Percentiles rank a stretch among this genome's conserved stretches.
These are phyloP conservation scores for Penicillium brasilianum DNA, from an alignment of 2,329 filamentous ascomycete species.

Conservation along the genomic window DNA sequence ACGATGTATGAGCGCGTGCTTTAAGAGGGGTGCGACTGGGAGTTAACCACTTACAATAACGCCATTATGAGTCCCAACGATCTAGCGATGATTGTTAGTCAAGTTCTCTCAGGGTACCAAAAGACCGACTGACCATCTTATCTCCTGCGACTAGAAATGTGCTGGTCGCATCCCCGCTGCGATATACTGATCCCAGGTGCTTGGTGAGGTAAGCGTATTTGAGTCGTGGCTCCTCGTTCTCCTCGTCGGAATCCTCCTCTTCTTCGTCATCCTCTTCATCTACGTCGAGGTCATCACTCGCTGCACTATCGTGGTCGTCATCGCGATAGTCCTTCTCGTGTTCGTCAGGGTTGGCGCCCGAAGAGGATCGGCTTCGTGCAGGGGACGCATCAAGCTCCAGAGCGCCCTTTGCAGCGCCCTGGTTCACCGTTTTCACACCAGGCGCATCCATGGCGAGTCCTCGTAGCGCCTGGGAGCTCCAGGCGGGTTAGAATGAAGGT, in stretches of 20 bases:
- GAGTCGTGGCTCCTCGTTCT: constrained; percentile 90
- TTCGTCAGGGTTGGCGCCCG: constrained; percentile 21
- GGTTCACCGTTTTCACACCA: constrained; percentile 38
- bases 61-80: constrained; percentile 93
- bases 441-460: constrained; percentile 47
- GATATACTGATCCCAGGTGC: constrained; percentile 79
- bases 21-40: constrained; percentile 1
- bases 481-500: constrained; percentile 24
- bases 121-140: constrained; percentile 74
- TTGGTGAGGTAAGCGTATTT: constrained; percentile 91
- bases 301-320: constrained; percentile 33
- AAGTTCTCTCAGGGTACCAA: background rate
- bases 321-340: constrained; percentile 21
- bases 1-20: constrained; percentile 21
- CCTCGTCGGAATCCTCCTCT: constrained; percentile 77
- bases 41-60: constrained; percentile 73
- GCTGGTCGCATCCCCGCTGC: constrained; percentile 94
- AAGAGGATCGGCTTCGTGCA: constrained; percentile 26
- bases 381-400: constrained; percentile 25
- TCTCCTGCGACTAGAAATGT: constrained; percentile 88
- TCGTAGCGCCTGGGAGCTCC: constrained; percentile 34
- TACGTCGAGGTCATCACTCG: constrained; percentile 30
- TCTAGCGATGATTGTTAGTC: constrained; percentile 58
- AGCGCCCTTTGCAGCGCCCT: constrained; percentile 29
- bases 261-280: constrained; percentile 58